Conservation (phyloP, 2,329 filamentous ascomycete species). For the Penicillium fuscoglaucum region DNA sequence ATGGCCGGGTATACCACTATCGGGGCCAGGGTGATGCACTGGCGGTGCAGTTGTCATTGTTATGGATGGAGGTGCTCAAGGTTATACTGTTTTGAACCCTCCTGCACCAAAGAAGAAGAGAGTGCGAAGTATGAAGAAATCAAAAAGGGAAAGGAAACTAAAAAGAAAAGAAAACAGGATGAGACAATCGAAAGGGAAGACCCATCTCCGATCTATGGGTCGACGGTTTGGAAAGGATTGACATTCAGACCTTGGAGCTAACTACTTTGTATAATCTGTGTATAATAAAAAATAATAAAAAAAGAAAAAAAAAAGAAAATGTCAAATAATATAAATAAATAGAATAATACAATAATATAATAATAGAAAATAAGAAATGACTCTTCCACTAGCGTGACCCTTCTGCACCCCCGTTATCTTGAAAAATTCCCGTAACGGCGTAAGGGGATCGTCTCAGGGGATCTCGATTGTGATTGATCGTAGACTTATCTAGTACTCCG, state of each 20-base stretch:
- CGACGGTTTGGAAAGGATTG: slow-evolving; percentile 27
- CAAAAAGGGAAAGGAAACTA: slow-evolving; percentile 10
- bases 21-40: slow-evolving; percentile 35
- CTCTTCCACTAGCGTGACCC: slow-evolving; percentile 26
- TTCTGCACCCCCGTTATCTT: slow-evolving; percentile 31
- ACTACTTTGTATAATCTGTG: slow-evolving; percentile 5
- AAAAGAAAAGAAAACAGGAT: slow-evolving; percentile 16
- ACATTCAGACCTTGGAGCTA: slow-evolving; percentile 19
- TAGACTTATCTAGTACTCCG: neutral
- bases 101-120: slow-evolving; percentile 3
- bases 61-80: slow-evolving; percentile 14
- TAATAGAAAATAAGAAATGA: slow-evolving; percentile 25
- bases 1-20: slow-evolving; percentile 33
- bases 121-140: slow-evolving; percentile 6
- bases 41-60: slow-evolving; percentile 41
- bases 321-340: neutral
- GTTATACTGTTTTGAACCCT: slow-evolving; percentile 2
- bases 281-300: slow-evolving; percentile 15
- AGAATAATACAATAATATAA: neutral
- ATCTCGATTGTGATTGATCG: slow-evolving; percentile 9
- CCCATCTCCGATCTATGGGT: slow-evolving; percentile 30
- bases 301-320: slow-evolving; percentile 11
- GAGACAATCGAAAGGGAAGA: slow-evolving; percentile 21
- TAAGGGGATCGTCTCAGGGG: slow-evolving; percentile 20
- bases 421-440: slow-evolving; percentile 28